Base-by-base conservation (phyloP, 2,329 filamentous ascomycete genomes). In the Fusarium subtropicale region DNA sequence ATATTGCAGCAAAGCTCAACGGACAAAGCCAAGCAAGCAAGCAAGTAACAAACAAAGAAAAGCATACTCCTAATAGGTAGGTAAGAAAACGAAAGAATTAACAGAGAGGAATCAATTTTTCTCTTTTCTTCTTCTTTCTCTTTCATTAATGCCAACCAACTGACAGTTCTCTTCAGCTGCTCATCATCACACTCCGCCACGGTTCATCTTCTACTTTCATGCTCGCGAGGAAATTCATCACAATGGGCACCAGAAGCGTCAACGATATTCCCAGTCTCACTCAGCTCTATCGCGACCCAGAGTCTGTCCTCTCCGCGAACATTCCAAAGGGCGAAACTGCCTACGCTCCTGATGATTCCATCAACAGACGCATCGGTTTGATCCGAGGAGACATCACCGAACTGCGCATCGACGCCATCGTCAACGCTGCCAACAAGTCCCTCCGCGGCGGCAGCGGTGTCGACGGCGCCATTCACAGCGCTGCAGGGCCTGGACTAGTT, bases 371-470 rank as follows among this genome's bases (percentile, higher is more conserved):
- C 68, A 85, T 97, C 73, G 88, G 87, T 46, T 81, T 95, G 38
- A 85, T 93, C 69, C 86, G 88, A 59, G 88, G 88, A 71, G 93
- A 97, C 78, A 97, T 98, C 79, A 97, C 94, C 16, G 89, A 84
- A 16, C 87, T 98, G 6, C 78, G 85, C 33, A 86, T 94, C 46
- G 92, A 94, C 75, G 91, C 91, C 68, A 96, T 97, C 72, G 94
- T 98, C 78, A 98, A 98, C 78, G 95, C 96, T 1, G 95, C 96
- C 45, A 98, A 98, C 79, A 81, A 80, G 12, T 86, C 85, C 3
- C 87, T 98, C 1, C 85, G 92, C 1, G 94, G 94, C 56, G 96
- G 96, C 55, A 93, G 94, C n/a, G 96, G 96, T 36, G 94, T 98
- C 18, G 91, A 94, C 75, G 92, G 91, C 41, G 92, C 94, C 30